A percentile compares a stretch with the other conserved stretches of the same genome.
Conservation (phyloP, 257 asterid genomes). For the Lavandula angustifolia region DNA sequence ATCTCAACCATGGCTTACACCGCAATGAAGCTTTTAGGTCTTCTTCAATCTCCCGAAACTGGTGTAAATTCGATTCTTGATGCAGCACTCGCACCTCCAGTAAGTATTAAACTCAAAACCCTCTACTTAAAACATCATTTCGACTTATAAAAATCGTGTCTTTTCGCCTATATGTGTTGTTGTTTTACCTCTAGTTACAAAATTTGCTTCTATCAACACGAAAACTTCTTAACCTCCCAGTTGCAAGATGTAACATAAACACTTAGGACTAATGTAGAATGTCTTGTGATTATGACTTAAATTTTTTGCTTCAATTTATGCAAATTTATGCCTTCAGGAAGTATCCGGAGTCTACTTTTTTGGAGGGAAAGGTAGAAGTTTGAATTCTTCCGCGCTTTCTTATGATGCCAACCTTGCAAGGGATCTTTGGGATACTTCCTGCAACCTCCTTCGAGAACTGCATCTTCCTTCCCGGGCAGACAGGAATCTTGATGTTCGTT, state of each 20-base stretch:
- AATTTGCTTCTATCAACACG: too few relatives aligned
- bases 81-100: slow-evolving; percentile 86
- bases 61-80: slow-evolving; percentile 66
- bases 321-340: slow-evolving; percentile 54
- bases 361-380: slow-evolving; percentile 68
- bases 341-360: slow-evolving; percentile 76
- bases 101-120: slow-evolving; percentile 36
- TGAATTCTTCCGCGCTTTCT: slow-evolving; percentile 67
- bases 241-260: too few relatives aligned
- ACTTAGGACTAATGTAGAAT: background rate
- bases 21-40: slow-evolving; percentile 54
- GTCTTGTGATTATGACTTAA: background rate
- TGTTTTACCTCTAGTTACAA: background rate
- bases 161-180: background rate
- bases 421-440: slow-evolving; percentile 72
- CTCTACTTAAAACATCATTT: background rate
- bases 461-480: slow-evolving; percentile 39
- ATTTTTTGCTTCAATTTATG: background rate
- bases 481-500: background rate
- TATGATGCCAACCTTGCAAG: slow-evolving; percentile 55
- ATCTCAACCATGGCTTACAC: slow-evolving; percentile 48
- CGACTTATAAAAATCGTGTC: background rate
- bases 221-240: too few relatives aligned
- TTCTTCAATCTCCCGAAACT: slow-evolving; percentile 68
- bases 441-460: slow-evolving; percentile 52